Base-by-base conservation (phyloP, 148 eudicot species). In the Diospyros lotus region DNA sequence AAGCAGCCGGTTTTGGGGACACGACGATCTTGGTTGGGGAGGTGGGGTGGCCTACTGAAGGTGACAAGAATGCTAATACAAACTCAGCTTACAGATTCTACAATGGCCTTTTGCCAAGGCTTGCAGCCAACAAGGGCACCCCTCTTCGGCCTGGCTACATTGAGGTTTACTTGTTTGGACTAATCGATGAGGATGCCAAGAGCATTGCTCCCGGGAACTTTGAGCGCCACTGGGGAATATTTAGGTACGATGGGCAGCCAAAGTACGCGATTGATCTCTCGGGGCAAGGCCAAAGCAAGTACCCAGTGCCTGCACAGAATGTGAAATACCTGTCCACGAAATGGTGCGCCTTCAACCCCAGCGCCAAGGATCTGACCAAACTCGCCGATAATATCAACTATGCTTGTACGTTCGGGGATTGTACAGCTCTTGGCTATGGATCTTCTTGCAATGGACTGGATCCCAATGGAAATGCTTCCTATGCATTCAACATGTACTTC, bases 31-130 rank as follows among this genome's bases (percentile, higher is more conserved):
- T 94, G 11, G 89, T 94, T 0, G 98, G 98, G 3, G 98, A 94
- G 75, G 89, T 94, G 3, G 98, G 98, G 4, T 94, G 98, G 98
- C 98, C 98, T 1, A 94, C 98, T 2, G 85, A 92, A 11, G 98
- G 98, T 9, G 96, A 94, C 73, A 83, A 77, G 46, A 84, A 90
- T 15, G 98, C 91, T 3, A 94, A 89, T 50, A 51, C 80, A 18
- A 77, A 83, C 43, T 79, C 61, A 38, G 93, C 98, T 12, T 10
- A 76, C 9, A 86, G 92, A 68, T 94, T 94, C 73, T 92, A 94
- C 74, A 84, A 77, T 13, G 96, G 97, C 50, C 89, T 94, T 39
- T 71, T 92, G 10, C 87, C 93, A 4, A 84, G 85, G 14, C 87
- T 94, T 15, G 90, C 86, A 3, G 73, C 79, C 4, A 89, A 89